These are phyloP conservation scores for Spizellomyces sp. DNA, from an alignment of 192 early-diverging fungal genomes.

Conservation along the genomic window DNA sequence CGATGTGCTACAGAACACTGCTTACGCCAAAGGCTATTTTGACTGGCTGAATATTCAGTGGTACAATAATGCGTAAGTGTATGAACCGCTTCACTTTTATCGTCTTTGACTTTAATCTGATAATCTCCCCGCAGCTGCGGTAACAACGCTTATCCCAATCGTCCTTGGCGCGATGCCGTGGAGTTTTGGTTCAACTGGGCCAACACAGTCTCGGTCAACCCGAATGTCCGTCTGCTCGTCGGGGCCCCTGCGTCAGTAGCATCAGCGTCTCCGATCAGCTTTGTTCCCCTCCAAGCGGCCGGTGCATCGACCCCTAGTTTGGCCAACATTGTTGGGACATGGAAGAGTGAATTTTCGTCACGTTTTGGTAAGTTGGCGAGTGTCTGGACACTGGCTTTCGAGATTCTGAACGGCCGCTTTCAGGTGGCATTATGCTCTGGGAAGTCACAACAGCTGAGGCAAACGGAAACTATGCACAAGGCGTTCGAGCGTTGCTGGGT, in stretches of 20 bases:
- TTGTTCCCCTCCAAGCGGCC: constrained; percentile 3
- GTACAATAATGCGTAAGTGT: constrained; percentile 26
- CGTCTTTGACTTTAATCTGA: background rate
- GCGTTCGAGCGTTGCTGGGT: constrained; percentile 12
- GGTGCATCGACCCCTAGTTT: background rate
- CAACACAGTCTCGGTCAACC: constrained; percentile 29
- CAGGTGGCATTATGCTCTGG: constrained; percentile 30
- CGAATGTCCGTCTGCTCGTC: constrained; percentile 22
- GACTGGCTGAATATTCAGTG: constrained; percentile 33
- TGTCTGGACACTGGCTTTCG: background rate
- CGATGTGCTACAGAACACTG: constrained; percentile 21
- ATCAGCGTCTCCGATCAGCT: constrained; percentile 17
- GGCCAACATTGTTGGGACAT: constrained; percentile 5
- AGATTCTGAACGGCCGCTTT: background rate
- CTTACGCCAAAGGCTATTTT: constrained; percentile 28
- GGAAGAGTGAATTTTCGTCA: background rate
- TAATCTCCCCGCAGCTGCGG: background rate
- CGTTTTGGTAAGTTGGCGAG: constrained; percentile 4
- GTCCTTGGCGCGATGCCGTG: constrained; percentile 18
- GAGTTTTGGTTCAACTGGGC: constrained; percentile 28
- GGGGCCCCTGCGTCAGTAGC: constrained; percentile 18
- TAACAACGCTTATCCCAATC: constrained; percentile 16
- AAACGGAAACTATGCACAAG: constrained; percentile 16
- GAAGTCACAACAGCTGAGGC: constrained; percentile 8
- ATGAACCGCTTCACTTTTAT: background rate